These are phyloP conservation scores for Pisolithus sp. DNA, from an alignment of 768 basidiomycete genomes.

Conservation along the genomic window DNA sequence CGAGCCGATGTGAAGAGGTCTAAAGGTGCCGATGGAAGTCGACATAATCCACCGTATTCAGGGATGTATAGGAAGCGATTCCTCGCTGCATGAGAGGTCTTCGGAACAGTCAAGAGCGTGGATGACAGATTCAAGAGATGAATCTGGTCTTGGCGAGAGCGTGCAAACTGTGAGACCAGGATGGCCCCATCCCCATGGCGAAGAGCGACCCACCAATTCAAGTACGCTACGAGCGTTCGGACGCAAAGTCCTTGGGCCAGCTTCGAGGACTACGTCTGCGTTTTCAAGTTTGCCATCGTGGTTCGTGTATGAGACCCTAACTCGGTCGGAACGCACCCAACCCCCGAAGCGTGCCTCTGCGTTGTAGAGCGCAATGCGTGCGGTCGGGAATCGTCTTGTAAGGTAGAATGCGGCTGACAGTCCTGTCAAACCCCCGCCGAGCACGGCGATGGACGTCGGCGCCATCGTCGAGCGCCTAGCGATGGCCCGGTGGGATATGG, in stretches of 20 bases:
- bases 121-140: constrained; percentile 60
- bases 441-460: constrained; percentile 46
- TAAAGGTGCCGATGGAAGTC: constrained; percentile 38
- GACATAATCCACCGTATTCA: constrained; percentile 44
- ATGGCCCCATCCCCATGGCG: neutral
- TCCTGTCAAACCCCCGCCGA: constrained; percentile 80
- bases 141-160: constrained; percentile 45
- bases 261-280: constrained; percentile 61
- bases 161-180: constrained; percentile 4
- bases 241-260: constrained; percentile 81
- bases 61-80: constrained; percentile 69
- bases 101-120: constrained; percentile 60
- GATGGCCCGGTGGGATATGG: no score
- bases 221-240: constrained; percentile 70
- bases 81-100: constrained; percentile 63
- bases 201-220: constrained; percentile 54
- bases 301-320: constrained; percentile 31
- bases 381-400: constrained; percentile 52
- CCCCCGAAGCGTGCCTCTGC: constrained; percentile 63
- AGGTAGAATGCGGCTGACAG: constrained; percentile 79
- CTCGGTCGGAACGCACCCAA: constrained; percentile 69
- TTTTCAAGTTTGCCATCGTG: constrained; percentile 20
- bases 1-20: constrained; percentile 32
- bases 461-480: constrained; percentile 7
- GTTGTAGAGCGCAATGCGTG: constrained; percentile 66